Conservation (phyloP, 441 rosid species). For the Populus trichocarpa region DNA sequence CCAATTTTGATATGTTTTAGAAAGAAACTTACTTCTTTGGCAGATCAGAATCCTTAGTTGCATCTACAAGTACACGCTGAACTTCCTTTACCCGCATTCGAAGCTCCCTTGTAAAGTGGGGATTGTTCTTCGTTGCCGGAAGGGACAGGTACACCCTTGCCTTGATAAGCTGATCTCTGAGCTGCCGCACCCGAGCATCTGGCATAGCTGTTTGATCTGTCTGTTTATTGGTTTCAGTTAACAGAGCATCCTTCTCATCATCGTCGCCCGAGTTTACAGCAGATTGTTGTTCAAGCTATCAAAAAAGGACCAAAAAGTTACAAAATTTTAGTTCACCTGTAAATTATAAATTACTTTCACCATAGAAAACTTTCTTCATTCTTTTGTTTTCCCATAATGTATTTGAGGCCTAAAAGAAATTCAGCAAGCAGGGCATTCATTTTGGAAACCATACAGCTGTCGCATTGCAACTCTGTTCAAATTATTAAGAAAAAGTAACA, state of each 20-base stretch:
- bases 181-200: slow-evolving; percentile 63
- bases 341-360: not conserved
- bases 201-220: slow-evolving; percentile 30
- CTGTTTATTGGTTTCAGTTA: slow-evolving; percentile 29
- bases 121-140: slow-evolving; percentile 53
- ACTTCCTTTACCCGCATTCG: slow-evolving; percentile 73
- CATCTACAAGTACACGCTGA: slow-evolving; percentile 55
- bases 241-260: slow-evolving; percentile 26
- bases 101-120: slow-evolving; percentile 68
- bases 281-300: slow-evolving; percentile 27
- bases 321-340: slow-evolving; percentile 1
- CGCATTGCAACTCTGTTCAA: not conserved
- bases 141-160: slow-evolving; percentile 81
- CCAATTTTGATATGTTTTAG: not conserved
- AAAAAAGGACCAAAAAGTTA: not conserved
- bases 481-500: not conserved
- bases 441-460: not conserved
- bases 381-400: not conserved
- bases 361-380: not conserved
- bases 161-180: slow-evolving; percentile 80
- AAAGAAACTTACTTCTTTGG: slow-evolving; percentile 53
- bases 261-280: slow-evolving; percentile 22
- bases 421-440: not conserved
- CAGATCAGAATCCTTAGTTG: slow-evolving; percentile 69
- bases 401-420: not conserved